Evolutionary conservation across 2,329 filamentous ascomycete species (phyloP).

Genomic region (Penicillium sp.): DNA sequence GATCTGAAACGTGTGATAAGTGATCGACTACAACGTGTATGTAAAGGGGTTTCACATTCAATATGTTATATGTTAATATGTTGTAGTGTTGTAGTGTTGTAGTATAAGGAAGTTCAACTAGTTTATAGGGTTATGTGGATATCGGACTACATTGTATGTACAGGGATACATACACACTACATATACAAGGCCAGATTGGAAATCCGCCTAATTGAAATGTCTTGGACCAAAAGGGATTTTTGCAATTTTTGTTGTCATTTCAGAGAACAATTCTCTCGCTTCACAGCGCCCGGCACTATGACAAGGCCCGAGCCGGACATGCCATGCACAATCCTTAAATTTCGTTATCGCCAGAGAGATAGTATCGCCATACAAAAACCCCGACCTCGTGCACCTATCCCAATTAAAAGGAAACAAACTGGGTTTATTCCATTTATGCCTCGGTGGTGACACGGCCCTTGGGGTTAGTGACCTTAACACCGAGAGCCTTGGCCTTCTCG

Average conservation of each 20-base stretch:
- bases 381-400: constrained; percentile 20
- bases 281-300: constrained; percentile 42
- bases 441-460: constrained; percentile 99
- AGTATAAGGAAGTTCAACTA: not conserved
- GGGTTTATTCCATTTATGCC: constrained; percentile 52
- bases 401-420: constrained; percentile 27
- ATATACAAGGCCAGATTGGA: not conserved
- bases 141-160: not conserved
- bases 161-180: not conserved
- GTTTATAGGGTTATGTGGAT: not conserved
- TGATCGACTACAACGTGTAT: not conserved
- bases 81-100: not conserved
- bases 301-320: constrained; percentile 22
- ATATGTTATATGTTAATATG: not conserved
- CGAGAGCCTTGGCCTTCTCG: constrained; percentile 90
- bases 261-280: constrained; percentile 41
- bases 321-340: constrained; percentile 26
- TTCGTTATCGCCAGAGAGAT: constrained; percentile 26
- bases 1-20: constrained; percentile 8
- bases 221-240: constrained; percentile 38
- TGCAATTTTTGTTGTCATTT: constrained; percentile 33
- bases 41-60: not conserved
- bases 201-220: constrained; percentile 29
- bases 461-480: constrained; percentile 99
- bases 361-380: constrained; percentile 24